Evolutionary conservation across 805 yeast genomes (phyloP), one percentile per base, ranked within the genome.

Genomic region (Wickerhamomyces ciferrii): DNA sequence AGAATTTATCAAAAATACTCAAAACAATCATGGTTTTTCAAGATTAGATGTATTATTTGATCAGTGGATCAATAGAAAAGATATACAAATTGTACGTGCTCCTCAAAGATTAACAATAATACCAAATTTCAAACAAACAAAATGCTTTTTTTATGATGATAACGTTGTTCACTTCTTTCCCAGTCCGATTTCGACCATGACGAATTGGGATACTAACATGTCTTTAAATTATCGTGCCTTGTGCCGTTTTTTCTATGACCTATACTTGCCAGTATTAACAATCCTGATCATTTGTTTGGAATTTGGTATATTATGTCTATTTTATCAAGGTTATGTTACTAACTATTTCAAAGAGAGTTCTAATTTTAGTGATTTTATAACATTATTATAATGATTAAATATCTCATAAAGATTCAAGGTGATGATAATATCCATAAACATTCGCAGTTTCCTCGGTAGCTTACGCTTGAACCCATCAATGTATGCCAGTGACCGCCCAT

Each of bases 391-490:
- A 21, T 18, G 4, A 5, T 13, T 11, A 18, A 15, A 34, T 34
- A 5, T 18, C 4, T 27, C 15, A 8, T 4, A 5, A 27, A 7
- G 31, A 27, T 37, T 20, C 52, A 67, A 80, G 61, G 72, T 84
- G 94, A 85, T 84, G 91, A 84, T 80, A 73, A 72, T 20, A 69
- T 69, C 82, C 83, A 74, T 73, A 69, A 76, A 83, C 94, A 84
- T 84, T 85, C 94, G 92, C 94, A 85, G 94, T 85, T 84, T 85
- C 91, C 92, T 79, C 94, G 94, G 91, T 84, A 85, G 87, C 80
- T 75, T 80, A 82, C 90, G 76, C 70, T 70, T 70, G 89, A 84
- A 83, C 91, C 91, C 86, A 84, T 75, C 83, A 76, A 78, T 68
- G 84, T 80, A 75, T 74, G 79, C 69, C 89, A 71, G 90, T 85